Base-by-base conservation (phyloP, 2,329 filamentous ascomycete species). In the Talaromyces sp. region DNA sequence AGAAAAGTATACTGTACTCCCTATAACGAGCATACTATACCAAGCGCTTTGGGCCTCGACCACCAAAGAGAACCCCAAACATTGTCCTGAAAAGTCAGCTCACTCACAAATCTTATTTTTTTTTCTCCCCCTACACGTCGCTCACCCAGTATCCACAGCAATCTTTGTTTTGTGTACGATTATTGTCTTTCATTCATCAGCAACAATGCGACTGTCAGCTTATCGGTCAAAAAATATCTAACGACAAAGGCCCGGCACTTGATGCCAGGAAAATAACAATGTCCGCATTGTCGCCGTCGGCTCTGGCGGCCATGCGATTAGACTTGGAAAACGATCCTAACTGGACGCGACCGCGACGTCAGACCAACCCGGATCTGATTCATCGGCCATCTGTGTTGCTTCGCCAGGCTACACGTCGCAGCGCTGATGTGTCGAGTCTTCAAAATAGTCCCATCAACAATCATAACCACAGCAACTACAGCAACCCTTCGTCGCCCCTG, bases 291-390 rank as follows among this genome's bases (percentile, higher is more conserved):
- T 60, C 61, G 61, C 61, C 61, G 28, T 46, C 57, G 57, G 33
- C 48, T 60, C 40, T 55, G 37, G 58, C 58, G 25, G 33, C 50
- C 52, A 48, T 57, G 42, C 59, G 59, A 44, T 55, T 61, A 12
- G 42, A 57, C 28, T 25, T 50, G 16, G 62, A 55, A 16, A 39
- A n/a, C 58, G 58, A 50, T 25, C 18, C 23, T 23, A 37, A 59
- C 31, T 65, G 58, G 64, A 52, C 42, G 28, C 64, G 65, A 46
- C 64, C 64, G 37, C 58, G 65, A 35, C 62, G 65, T 57, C 64
- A 66, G 58, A 67, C 65, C 8, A 65, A 67, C 31, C 62, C 65
- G 18, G 62, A 64, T 31, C 23, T 66, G n/a, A 54, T 56, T 25
- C 66, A 61, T 42, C 63, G 64, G 39, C 56, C 58, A 40, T 65